These are phyloP conservation scores for Cajanus cajan DNA, from an alignment of 306 rosid species.

Conservation along the genomic window DNA sequence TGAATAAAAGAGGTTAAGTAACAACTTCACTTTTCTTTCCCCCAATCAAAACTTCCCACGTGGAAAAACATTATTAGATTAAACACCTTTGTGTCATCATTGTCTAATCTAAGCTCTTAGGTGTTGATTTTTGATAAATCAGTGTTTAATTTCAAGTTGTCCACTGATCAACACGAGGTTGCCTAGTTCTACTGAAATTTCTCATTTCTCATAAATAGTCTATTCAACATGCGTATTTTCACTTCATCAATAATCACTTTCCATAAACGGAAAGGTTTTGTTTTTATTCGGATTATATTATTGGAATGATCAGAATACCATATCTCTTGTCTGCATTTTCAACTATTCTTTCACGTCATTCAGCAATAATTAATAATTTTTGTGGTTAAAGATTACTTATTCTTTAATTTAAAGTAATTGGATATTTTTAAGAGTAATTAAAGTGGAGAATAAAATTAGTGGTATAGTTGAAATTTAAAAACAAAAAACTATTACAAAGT, in stretches of 20 bases:
- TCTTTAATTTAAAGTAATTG: too few species aligned
- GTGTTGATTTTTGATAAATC: not conserved
- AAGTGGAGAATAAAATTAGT: not conserved
- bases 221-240: conserved; percentile 9
- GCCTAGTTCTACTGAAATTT: conserved; percentile 33
- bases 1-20: conserved; percentile 22
- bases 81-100: not conserved
- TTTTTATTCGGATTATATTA: conserved; percentile 20
- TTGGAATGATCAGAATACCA: conserved; percentile 4
- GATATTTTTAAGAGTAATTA: not conserved
- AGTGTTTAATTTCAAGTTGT: not conserved
- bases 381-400: not conserved
- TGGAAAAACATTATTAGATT: not conserved
- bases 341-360: not conserved
- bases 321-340: not conserved
- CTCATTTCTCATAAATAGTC: conserved; percentile 30
- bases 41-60: conserved; percentile 24
- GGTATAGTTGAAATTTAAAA: not conserved
- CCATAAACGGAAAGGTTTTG: conserved; percentile 12
- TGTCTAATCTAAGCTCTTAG: not conserved
- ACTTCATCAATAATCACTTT: conserved; percentile 6
- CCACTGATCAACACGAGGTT: conserved; percentile 29
- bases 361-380: not conserved
- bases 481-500: not conserved
- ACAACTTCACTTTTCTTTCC: not conserved